Conservation (phyloP, 441 rosid species). For the Pelargonium exstipulatum region DNA sequence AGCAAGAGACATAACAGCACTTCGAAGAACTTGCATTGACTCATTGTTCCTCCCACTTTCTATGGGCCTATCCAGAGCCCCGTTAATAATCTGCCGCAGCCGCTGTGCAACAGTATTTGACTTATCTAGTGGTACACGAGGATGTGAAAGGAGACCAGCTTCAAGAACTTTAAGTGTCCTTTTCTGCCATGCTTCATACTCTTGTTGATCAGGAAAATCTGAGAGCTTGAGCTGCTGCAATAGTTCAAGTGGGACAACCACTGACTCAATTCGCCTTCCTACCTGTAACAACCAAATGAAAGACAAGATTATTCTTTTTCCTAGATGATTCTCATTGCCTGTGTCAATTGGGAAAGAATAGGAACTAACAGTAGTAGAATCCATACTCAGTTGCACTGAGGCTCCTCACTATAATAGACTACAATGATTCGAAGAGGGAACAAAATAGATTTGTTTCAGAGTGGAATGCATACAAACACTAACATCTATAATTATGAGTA, state of each 20-base stretch:
- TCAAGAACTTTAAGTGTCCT: constrained; percentile 77
- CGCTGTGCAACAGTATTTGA: constrained; percentile 53
- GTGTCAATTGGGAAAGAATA: no score
- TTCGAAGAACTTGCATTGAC: constrained; percentile 87
- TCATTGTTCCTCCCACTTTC: constrained; percentile 93
- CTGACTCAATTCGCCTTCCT: constrained; percentile 78
- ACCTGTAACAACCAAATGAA: constrained; percentile 39
- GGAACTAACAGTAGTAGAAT: not conserved
- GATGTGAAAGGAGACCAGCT: constrained; percentile 80
- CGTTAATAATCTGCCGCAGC: constrained; percentile 64
- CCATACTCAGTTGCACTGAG: not conserved
- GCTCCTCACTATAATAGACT: not conserved
- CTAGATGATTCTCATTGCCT: not conserved
- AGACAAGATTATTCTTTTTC: not conserved
- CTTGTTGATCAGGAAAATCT: constrained; percentile 84
- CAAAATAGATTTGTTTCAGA: no score
- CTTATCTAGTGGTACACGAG: constrained; percentile 75
- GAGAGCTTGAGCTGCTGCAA: constrained; percentile 85
- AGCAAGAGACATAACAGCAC: constrained; percentile 75
- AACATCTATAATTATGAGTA: not conserved
- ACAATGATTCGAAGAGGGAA: no score
- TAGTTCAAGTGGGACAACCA: constrained; percentile 82
- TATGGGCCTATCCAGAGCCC: constrained; percentile 62
- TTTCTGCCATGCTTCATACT: constrained; percentile 80
- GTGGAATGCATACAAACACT: no score